Conservation (phyloP, 192 early-diverging fungal genomes). For the Linnemannia schmuckeri region DNA sequence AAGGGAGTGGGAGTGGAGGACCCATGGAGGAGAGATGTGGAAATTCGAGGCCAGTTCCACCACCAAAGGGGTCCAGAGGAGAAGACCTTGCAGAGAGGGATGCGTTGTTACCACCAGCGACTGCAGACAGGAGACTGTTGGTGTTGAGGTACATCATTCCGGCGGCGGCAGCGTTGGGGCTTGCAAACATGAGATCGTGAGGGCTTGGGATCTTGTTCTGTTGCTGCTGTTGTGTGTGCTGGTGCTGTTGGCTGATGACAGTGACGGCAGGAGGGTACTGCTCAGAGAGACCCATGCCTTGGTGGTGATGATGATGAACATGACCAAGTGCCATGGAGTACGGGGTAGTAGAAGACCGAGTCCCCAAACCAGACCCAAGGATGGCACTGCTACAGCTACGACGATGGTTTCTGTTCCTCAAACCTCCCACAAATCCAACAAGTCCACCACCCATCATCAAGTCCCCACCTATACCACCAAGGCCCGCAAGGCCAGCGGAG, state of each 20-base stretch:
- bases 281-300: background rate
- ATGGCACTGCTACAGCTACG: conserved; percentile 8
- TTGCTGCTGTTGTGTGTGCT: background rate
- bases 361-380: background rate
- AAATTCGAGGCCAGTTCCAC: background rate
- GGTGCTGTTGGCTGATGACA: background rate
- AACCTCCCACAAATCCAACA: background rate
- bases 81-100: no score
- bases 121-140: background rate
- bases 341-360: background rate
- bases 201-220: background rate
- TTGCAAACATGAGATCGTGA: background rate
- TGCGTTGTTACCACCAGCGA: background rate
- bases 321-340: background rate
- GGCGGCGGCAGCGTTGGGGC: background rate
- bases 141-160: background rate
- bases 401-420: background rate
- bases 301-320: background rate
- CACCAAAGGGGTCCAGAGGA: no score
- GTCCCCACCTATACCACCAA: background rate
- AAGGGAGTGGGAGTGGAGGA: background rate
- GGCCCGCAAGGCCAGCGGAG: background rate
- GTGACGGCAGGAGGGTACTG: background rate
- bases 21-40: background rate
- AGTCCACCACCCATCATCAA: background rate